phyloP scores from a whole-genome alignment of 805 yeast genomes.

The Candida khao-thaluensis region DNA sequence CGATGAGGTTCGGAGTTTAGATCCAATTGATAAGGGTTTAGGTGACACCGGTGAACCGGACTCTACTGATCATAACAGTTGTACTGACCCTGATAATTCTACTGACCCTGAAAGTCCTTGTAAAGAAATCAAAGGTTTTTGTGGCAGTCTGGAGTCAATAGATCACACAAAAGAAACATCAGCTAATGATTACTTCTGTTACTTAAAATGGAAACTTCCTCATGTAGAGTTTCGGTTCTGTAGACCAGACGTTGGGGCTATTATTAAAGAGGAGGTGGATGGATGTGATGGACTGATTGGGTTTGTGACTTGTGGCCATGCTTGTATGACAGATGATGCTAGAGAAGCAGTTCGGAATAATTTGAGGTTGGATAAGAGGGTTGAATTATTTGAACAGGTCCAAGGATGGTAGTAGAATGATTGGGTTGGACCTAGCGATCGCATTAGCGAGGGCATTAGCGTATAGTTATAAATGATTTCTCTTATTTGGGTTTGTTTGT shows the following conservation, averaged over 20 bases:
- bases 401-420: slow-evolving; percentile 27
- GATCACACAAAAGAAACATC: not conserved
- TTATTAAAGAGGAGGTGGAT: slow-evolving; percentile 38
- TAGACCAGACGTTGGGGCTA: slow-evolving; percentile 37
- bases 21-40: not conserved
- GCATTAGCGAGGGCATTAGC: too few species aligned
- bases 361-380: slow-evolving; percentile 25
- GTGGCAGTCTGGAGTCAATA: too few species aligned
- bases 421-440: too few species aligned
- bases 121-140: not conserved
- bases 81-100: not conserved
- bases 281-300: slow-evolving; percentile 41
- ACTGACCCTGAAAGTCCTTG: not conserved
- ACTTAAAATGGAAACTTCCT: slow-evolving; percentile 21
- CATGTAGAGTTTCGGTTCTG: slow-evolving; percentile 44
- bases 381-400: slow-evolving; percentile 36
- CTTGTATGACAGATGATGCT: slow-evolving; percentile 36
- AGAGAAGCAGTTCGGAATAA: slow-evolving; percentile 28
- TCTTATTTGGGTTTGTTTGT: too few species aligned
- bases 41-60: not conserved
- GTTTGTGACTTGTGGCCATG: slow-evolving; percentile 51
- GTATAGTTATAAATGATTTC: too few species aligned
- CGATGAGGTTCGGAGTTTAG: slow-evolving; percentile 3
- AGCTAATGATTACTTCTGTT: not conserved
- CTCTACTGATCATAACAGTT: not conserved